Evolutionary conservation across 345 rosid genomes (phyloP).

Genomic region (Raphanus sativus): DNA sequence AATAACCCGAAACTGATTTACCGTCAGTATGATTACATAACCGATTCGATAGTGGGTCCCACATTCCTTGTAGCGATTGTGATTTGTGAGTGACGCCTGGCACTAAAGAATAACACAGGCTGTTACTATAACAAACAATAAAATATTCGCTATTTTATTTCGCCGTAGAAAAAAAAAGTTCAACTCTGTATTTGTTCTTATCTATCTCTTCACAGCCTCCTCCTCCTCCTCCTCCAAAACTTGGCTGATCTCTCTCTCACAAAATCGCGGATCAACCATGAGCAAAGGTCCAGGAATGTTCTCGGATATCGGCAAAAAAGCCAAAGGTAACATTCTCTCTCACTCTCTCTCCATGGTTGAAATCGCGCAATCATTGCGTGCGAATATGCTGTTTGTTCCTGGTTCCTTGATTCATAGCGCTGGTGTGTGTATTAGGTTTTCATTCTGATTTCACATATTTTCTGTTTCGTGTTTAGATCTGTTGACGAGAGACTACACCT

Average conservation of each 20-base stretch:
- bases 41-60: not conserved
- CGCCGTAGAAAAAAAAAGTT: not conserved
- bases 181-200: not conserved
- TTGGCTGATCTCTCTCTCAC: slow-evolving; percentile 26
- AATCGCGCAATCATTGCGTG: not conserved
- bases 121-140: not conserved
- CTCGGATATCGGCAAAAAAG: slow-evolving; percentile 85
- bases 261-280: slow-evolving; percentile 46
- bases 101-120: slow-evolving; percentile 18
- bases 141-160: slow-evolving; percentile 24
- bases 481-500: slow-evolving; percentile 70
- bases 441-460: not conserved
- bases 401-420: not conserved
- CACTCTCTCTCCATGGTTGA: not conserved
- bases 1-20: not conserved
- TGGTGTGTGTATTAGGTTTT: not conserved
- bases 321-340: slow-evolving; percentile 55
- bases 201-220: slow-evolving; percentile 23
- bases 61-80: not conserved
- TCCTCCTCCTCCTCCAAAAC: slow-evolving; percentile 27
- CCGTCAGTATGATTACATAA: no score
- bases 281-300: slow-evolving; percentile 88
- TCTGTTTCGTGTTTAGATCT: slow-evolving; percentile 52
- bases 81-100: slow-evolving; percentile 8
- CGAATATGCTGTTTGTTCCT: not conserved